Conservation (phyloP, 176 grass and related monocot species). For the Avena sativa region DNA sequence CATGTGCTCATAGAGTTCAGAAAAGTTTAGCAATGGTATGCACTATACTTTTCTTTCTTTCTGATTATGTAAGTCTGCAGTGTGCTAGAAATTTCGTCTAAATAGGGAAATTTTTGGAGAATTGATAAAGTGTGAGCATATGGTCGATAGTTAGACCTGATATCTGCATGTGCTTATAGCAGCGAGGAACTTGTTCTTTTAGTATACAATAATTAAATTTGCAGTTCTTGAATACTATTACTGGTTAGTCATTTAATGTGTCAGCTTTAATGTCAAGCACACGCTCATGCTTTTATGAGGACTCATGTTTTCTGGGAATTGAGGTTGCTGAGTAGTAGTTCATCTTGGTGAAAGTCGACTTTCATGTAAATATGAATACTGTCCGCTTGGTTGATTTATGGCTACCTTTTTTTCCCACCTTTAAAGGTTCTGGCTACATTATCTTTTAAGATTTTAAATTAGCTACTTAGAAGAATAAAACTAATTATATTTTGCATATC, state of each 20-base stretch:
- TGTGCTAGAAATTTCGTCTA: background rate
- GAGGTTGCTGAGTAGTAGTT: background rate
- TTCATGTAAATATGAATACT: background rate
- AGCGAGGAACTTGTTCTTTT: background rate
- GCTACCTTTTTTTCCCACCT: background rate
- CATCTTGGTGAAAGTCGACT: background rate
- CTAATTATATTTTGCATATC: background rate
- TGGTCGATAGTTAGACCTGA: background rate
- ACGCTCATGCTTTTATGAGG: conserved; percentile 11
- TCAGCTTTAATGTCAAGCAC: background rate
- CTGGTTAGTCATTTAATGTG: background rate
- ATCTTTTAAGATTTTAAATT: background rate
- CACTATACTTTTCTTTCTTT: too few species aligned
- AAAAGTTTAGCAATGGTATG: too few species aligned
- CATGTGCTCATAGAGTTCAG: too few species aligned
- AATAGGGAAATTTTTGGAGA: too few species aligned
- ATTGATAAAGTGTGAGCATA: background rate
- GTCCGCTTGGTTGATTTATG: background rate
- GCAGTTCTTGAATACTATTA: background rate
- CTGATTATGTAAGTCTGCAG: background rate
- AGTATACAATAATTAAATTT: background rate
- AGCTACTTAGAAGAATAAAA: background rate
- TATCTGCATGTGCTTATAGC: background rate
- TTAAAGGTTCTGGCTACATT: background rate
- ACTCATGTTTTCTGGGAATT: background rate